These are phyloP conservation scores for Smallanthus sonchifolius DNA, from an alignment of 129 eudicot species.

Conservation along the genomic window DNA sequence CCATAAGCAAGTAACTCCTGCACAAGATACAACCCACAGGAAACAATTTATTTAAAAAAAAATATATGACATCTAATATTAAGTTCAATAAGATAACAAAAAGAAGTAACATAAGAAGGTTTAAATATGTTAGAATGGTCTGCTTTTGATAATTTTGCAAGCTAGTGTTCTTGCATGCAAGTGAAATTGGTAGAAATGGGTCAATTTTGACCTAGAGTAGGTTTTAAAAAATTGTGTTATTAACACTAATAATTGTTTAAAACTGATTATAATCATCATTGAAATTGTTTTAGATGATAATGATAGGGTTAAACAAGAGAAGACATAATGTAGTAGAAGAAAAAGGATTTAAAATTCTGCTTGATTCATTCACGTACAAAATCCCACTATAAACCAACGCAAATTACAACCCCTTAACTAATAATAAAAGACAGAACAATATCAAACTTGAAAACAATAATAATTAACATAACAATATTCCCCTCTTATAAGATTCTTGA, in stretches of 20 bases:
- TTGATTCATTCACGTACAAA: too few species aligned
- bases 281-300: too few species aligned
- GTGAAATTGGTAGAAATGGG: not conserved
- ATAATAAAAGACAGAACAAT: too few species aligned
- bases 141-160: not conserved
- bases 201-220: not conserved
- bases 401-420: too few species aligned
- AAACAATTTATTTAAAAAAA: not conserved
- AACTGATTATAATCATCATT: not conserved
- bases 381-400: too few species aligned
- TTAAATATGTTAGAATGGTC: not conserved
- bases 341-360: too few species aligned
- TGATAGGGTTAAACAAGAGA: too few species aligned
- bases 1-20: slow-evolving; percentile 87
- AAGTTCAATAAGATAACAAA: not conserved
- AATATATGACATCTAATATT: not conserved
- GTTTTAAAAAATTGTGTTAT: not conserved
- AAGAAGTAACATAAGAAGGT: not conserved
- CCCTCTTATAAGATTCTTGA: too few species aligned
- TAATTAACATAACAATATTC: too few species aligned
- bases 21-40: not conserved
- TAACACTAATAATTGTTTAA: not conserved
- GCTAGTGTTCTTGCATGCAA: not conserved
- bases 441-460: too few species aligned
- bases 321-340: too few species aligned